phyloP scores from a whole-genome alignment of 139 green algal genomes.

The Picochlorum sp. region DNA sequence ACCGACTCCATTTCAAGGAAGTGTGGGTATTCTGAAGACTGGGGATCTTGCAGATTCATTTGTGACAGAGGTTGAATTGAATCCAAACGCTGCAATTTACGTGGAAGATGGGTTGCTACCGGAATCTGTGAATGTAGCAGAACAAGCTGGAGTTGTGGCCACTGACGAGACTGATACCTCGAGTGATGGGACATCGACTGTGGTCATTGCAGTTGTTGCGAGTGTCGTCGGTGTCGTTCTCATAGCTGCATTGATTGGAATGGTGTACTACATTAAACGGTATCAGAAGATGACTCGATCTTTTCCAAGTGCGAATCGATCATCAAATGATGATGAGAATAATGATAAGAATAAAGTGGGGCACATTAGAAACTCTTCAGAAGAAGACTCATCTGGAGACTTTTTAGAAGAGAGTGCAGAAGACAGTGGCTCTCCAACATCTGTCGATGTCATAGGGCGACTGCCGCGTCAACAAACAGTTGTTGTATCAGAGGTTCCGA shows the following conservation, averaged over 20 bases:
- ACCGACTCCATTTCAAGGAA: background rate
- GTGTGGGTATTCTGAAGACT: conserved; percentile 18
- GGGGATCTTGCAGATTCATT: background rate
- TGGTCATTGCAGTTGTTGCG: background rate
- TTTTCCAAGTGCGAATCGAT: background rate
- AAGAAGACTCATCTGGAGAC: no score
- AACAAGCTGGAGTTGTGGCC: no score
- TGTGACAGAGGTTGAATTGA: conserved; percentile 9
- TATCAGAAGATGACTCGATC: conserved; percentile 1
- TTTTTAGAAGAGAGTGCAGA: no score
- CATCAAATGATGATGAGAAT: background rate
- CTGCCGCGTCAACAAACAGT: background rate
- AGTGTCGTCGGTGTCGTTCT: background rate
- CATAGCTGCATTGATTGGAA: background rate
- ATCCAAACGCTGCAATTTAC: conserved; percentile 22
- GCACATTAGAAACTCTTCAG: no score
- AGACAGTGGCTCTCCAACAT: no score
- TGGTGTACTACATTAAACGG: background rate
- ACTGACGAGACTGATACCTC: no score
- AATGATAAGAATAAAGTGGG: background rate
- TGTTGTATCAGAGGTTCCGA: background rate
- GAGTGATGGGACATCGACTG: background rate
- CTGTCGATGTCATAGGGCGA: no score
- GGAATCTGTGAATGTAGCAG: background rate
- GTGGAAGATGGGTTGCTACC: conserved; percentile 6